Evolutionary conservation across 2,329 filamentous ascomycete genomes (phyloP).

Genomic region (Pseudopyricularia javanii): DNA sequence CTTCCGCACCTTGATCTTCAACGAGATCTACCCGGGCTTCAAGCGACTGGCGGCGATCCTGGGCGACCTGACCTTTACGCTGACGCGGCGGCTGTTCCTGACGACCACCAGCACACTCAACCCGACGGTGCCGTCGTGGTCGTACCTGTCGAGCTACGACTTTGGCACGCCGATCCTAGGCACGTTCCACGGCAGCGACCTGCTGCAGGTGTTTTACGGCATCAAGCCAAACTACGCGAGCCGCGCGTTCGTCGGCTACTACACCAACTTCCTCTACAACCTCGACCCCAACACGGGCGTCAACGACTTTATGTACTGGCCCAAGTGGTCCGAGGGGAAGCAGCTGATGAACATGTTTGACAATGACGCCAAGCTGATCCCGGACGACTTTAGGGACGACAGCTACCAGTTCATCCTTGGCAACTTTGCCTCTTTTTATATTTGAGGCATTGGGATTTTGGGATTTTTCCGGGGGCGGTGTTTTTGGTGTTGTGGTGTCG

Average conservation of each 20-base stretch:
- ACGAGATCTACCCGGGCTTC: slow-evolving; percentile 64
- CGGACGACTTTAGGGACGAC: slow-evolving; percentile 15
- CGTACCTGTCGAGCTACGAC: slow-evolving; percentile 62
- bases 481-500: too few relatives aligned
- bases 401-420: slow-evolving; percentile 11
- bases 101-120: slow-evolving; percentile 27
- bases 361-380: slow-evolving; percentile 9
- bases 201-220: slow-evolving; percentile 58
- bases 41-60: slow-evolving; percentile 66
- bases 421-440: slow-evolving; percentile 8
- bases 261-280: slow-evolving; percentile 59
- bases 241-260: slow-evolving; percentile 52
- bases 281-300: slow-evolving; percentile 53
- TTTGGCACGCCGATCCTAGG: slow-evolving; percentile 61
- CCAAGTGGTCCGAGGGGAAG: slow-evolving; percentile 26
- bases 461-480: neutral
- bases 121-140: slow-evolving; percentile 55
- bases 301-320: slow-evolving; percentile 25
- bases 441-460: neutral
- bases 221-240: slow-evolving; percentile 50
- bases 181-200: slow-evolving; percentile 62
- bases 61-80: slow-evolving; percentile 64
- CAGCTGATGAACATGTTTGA: slow-evolving; percentile 36
- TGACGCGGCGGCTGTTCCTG: slow-evolving; percentile 56
- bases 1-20: slow-evolving; percentile 55